phyloP scores from a whole-genome alignment of 352 stramenopile genomes.

The Phytophthora boehmeriae region DNA sequence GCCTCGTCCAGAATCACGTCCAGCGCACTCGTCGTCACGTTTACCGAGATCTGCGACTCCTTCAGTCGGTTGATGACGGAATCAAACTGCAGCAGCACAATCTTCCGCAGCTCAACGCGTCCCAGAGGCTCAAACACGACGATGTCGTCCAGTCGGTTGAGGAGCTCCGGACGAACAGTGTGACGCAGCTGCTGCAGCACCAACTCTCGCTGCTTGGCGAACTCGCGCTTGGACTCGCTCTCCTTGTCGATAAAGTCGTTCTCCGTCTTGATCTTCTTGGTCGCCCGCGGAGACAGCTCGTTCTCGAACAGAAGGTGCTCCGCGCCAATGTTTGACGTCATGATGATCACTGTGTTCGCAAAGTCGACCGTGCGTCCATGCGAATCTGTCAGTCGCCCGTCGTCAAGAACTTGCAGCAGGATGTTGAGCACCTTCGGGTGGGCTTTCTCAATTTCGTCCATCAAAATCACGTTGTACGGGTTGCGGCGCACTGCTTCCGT shows the following conservation, averaged over 20 bases:
- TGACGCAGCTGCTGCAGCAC: slow-evolving; percentile 1
- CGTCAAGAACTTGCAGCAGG: slow-evolving; percentile 97
- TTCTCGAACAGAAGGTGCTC: slow-evolving; percentile 87
- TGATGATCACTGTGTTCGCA: slow-evolving; percentile 97
- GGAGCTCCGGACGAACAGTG: slow-evolving; percentile 38
- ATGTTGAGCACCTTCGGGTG: slow-evolving; percentile 96
- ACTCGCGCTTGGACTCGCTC: slow-evolving; percentile 11
- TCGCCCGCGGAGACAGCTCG: slow-evolving; percentile 51
- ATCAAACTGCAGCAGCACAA: slow-evolving; percentile 94
- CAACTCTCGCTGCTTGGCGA: neutral
- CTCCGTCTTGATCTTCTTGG: slow-evolving; percentile 70
- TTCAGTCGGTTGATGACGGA: slow-evolving; percentile 79
- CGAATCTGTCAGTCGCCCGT: slow-evolving; percentile 97
- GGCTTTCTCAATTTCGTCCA: slow-evolving; percentile 99
- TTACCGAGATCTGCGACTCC: slow-evolving; percentile 72
- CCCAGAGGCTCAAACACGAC: slow-evolving; percentile 96
- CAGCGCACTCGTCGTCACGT: slow-evolving; percentile 79
- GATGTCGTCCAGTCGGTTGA: slow-evolving; percentile 97
- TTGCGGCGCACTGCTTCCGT: slow-evolving; percentile 96
- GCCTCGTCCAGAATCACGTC: slow-evolving; percentile 92
- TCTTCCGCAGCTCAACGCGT: slow-evolving; percentile 87
- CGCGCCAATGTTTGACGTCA: slow-evolving; percentile 97
- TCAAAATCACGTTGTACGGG: slow-evolving; percentile 96
- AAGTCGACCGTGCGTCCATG: slow-evolving; percentile 97
- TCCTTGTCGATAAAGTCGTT: slow-evolving; percentile 26